phyloP scores from a whole-genome alignment of 1,284 basidiomycete genomes.

The Ustilago esculenta region DNA sequence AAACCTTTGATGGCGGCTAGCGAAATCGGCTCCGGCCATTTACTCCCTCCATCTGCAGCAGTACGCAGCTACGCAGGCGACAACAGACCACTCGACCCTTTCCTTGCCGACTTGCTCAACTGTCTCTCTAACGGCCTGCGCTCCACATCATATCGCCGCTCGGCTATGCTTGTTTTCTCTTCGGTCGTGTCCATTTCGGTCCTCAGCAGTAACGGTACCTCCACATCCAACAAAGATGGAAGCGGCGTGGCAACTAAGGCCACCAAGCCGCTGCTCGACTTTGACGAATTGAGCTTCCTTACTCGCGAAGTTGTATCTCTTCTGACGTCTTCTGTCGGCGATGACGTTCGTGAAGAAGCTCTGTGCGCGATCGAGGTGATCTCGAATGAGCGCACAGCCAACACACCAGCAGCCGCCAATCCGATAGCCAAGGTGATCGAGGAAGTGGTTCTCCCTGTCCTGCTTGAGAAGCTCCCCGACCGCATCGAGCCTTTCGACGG shows the following conservation, averaged over 20 bases:
- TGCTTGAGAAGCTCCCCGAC: slow-evolving; percentile 53
- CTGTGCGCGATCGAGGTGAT: slow-evolving; percentile 38
- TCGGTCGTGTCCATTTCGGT: slow-evolving; percentile 49
- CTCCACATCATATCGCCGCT: slow-evolving; percentile 40
- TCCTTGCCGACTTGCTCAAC: slow-evolving; percentile 50
- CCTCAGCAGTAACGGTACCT: slow-evolving; percentile 17
- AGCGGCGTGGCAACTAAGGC: neutral
- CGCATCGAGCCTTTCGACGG: slow-evolving; percentile 35
- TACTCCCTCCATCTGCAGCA: slow-evolving; percentile 19
- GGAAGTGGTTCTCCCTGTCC: slow-evolving; percentile 69
- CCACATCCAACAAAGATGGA: neutral
- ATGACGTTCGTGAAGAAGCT: slow-evolving; percentile 70
- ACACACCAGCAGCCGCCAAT: slow-evolving; percentile 77
- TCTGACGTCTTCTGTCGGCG: slow-evolving; percentile 73
- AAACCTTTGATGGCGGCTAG: neutral
- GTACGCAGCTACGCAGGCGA: slow-evolving; percentile 49
- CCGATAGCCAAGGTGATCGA: slow-evolving; percentile 76
- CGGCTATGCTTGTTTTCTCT: slow-evolving; percentile 55
- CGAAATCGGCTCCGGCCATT: slow-evolving; percentile 29
- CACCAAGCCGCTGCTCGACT: slow-evolving; percentile 71
- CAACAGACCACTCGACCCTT: slow-evolving; percentile 52
- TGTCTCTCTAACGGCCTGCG: slow-evolving; percentile 54
- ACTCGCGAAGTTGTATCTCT: slow-evolving; percentile 79
- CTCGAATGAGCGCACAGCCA: slow-evolving; percentile 75
- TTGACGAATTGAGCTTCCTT: slow-evolving; percentile 80